Percentiles rank a stretch among this genome's conserved stretches.
Evolutionary conservation across 2,329 filamentous ascomycete species (phyloP).

Genomic region (Arthrobotrys iridis): DNA sequence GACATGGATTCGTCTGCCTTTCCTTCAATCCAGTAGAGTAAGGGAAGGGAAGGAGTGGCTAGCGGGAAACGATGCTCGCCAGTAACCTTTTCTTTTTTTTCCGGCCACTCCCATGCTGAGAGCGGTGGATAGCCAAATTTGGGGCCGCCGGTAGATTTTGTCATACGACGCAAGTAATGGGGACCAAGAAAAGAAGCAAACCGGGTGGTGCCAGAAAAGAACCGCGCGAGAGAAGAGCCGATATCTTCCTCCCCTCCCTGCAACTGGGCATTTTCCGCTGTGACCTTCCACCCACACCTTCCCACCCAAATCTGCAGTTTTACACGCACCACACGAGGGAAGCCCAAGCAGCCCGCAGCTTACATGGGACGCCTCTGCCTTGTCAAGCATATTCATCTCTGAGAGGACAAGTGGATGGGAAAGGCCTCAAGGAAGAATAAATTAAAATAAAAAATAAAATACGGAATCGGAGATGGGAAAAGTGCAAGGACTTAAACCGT

Average conservation of each 20-base stretch:
- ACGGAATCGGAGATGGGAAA: not conserved
- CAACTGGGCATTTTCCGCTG: constrained; percentile 46
- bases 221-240: constrained; percentile 55
- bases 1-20: constrained; percentile 36
- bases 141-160: constrained; percentile 51
- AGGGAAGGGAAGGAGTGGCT: constrained; percentile 27
- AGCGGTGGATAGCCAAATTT: constrained; percentile 23
- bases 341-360: constrained; percentile 22
- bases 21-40: constrained; percentile 18
- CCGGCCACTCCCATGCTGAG: not conserved
- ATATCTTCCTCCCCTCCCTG: constrained; percentile 49
- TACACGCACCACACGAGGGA: constrained; percentile 52
- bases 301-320: constrained; percentile 50
- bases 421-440: constrained; percentile 3
- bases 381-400: constrained; percentile 21
- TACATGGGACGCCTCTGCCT: constrained; percentile 48
- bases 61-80: constrained; percentile 26
- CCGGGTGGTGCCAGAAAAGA: constrained; percentile 47
- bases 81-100: constrained; percentile 20
- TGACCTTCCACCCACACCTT: constrained; percentile 42
- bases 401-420: not conserved
- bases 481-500: not conserved
- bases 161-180: constrained; percentile 40
- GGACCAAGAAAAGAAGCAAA: constrained; percentile 46
- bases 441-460: not conserved